A percentile compares a stretch with the other conserved stretches of the same genome.
phyloP scores from a whole-genome alignment of 768 basidiomycete genomes.

The Tricholoma saponaceum region DNA sequence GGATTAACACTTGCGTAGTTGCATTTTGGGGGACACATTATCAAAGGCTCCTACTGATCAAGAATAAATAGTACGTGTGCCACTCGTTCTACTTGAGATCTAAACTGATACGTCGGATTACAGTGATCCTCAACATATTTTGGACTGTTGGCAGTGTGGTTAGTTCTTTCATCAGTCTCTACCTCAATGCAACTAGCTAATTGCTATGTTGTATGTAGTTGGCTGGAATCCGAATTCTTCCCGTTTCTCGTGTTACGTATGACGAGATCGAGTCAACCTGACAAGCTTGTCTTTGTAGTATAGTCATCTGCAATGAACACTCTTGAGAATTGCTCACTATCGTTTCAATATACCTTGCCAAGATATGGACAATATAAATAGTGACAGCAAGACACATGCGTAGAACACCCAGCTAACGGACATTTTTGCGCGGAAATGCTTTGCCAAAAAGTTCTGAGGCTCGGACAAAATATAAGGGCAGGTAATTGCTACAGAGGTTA shows the following conservation, averaged over 20 bases:
- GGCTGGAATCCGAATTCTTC: constrained; percentile 30
- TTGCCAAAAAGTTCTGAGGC: too few species aligned
- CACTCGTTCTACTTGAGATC: not conserved
- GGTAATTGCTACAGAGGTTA: too few species aligned
- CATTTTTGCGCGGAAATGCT: too few species aligned
- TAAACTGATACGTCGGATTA: not conserved
- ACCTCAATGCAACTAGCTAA: not conserved
- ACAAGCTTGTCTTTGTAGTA: too few species aligned
- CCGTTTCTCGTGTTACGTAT: constrained; percentile 31
- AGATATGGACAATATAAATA: too few species aligned
- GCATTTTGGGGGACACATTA: constrained; percentile 46
- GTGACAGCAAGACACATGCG: too few species aligned
- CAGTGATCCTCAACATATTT: constrained; percentile 43
- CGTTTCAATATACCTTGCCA: too few species aligned
- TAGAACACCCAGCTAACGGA: too few species aligned
- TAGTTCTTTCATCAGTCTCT: constrained; percentile 10
- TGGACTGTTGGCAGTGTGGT: constrained; percentile 52
- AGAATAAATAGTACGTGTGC: constrained; percentile 43
- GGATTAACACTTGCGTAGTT: constrained; percentile 12
- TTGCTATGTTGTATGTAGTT: constrained; percentile 19
- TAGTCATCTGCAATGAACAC: too few species aligned
- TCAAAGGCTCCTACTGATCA: constrained; percentile 33
- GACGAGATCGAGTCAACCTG: not conserved
- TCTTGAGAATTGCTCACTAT: too few species aligned
- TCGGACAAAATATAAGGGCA: too few species aligned